Percentiles rank a stretch among this genome's conserved stretches.
Evolutionary conservation across 768 basidiomycete genomes (phyloP).

Genomic region (Boletus rex-veris): DNA sequence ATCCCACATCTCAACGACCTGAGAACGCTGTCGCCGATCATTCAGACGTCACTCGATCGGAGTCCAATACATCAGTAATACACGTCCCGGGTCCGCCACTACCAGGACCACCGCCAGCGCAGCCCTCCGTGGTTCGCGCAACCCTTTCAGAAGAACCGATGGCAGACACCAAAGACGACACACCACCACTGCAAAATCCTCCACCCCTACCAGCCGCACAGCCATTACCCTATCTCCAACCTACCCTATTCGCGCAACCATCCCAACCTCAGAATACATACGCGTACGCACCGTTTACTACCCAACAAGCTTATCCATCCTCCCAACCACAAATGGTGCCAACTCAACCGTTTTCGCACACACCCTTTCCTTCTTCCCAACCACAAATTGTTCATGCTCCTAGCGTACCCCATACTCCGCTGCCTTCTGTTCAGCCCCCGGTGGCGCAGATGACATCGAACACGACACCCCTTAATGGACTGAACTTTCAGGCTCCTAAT

Average conservation of each 20-base stretch:
- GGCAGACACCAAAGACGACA: background rate
- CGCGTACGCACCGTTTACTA: slow-evolving; percentile 9
- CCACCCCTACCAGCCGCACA: slow-evolving; percentile 7
- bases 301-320: slow-evolving; percentile 17
- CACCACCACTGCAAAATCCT: background rate
- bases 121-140: background rate
- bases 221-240: slow-evolving; percentile 8
- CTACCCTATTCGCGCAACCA: slow-evolving; percentile 11
- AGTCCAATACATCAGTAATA: background rate
- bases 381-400: slow-evolving; percentile 7
- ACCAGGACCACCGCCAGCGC: background rate
- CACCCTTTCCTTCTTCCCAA: slow-evolving; percentile 17
- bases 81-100: background rate
- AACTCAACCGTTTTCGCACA: slow-evolving; percentile 15
- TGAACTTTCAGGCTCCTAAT: slow-evolving; percentile 17
- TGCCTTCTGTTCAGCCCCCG: slow-evolving; percentile 16
- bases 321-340: slow-evolving; percentile 20
- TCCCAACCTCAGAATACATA: slow-evolving; percentile 20
- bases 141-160: slow-evolving; percentile 3
- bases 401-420: slow-evolving; percentile 7
- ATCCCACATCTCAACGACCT: too few relatives aligned
- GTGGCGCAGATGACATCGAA: slow-evolving; percentile 14
- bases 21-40: slow-evolving; percentile 2
- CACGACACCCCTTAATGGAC: slow-evolving; percentile 2
- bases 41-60: background rate